Percentiles rank a stretch among this genome's conserved stretches.
Evolutionary conservation across 2,329 filamentous ascomycete genomes (phyloP).

Genomic region (Fusarium musae): DNA sequence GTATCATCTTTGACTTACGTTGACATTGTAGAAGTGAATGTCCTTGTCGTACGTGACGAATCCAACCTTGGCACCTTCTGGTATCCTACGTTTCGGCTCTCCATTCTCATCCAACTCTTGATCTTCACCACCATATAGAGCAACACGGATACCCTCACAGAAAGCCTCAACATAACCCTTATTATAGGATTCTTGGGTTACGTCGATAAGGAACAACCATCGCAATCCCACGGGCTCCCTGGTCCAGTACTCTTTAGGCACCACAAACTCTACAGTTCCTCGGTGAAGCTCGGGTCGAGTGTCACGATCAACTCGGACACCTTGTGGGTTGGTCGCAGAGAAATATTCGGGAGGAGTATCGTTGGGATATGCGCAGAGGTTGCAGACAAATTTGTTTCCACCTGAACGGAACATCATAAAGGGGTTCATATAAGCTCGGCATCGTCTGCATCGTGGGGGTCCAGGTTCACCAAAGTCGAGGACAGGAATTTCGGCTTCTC

Average conservation of each 20-base stretch:
- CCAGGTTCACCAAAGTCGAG: conserved; percentile 94
- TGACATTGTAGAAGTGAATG: conserved; percentile 97
- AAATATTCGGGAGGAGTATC: conserved; percentile 95
- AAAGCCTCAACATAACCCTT: conserved; percentile 91
- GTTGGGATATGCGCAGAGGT: conserved; percentile 97
- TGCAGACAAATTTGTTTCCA: conserved; percentile 97
- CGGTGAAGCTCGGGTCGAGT: conserved; percentile 89
- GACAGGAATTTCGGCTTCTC: conserved; percentile 88
- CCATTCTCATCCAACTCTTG: conserved; percentile 61
- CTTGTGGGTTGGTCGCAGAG: conserved; percentile 86
- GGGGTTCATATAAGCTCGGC: conserved; percentile 96
- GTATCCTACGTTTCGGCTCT: conserved; percentile 68
- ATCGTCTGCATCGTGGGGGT: conserved; percentile 90
- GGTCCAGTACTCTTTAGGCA: conserved; percentile 99
- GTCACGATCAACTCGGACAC: conserved; percentile 86
- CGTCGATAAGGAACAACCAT: conserved; percentile 93
- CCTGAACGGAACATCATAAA: conserved; percentile 98
- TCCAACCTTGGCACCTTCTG: conserved; percentile 85
- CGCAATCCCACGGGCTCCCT: conserved; percentile 89
- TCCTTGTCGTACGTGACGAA: conserved; percentile 97
- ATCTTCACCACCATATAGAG: conserved; percentile 79
- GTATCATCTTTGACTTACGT: conserved; percentile 62
- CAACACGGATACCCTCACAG: conserved; percentile 86
- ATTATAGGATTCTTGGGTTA: conserved; percentile 89
- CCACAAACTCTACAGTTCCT: conserved; percentile 94